phyloP scores from a whole-genome alignment of 1,284 basidiomycete genomes.

The Rhodotorula mucilaginosa region DNA sequence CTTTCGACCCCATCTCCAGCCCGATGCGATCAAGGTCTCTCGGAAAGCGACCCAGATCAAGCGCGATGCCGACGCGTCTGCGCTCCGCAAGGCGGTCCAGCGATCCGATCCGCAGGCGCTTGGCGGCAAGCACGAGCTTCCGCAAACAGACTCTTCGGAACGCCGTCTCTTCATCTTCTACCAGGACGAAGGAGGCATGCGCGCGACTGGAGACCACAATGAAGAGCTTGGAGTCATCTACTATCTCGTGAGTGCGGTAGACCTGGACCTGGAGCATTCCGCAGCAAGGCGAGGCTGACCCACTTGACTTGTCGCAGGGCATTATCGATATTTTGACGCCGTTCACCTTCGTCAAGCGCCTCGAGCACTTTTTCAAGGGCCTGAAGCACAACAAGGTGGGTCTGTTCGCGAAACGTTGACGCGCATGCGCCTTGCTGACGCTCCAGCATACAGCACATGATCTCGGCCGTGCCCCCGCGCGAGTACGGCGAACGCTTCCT shows the following conservation, averaged over 20 bases:
- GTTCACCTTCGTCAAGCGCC: constrained; percentile 72
- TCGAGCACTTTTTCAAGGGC: constrained; percentile 92
- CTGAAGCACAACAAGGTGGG: constrained; percentile 77
- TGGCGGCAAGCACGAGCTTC: constrained; percentile 63
- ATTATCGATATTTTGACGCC: constrained; percentile 94
- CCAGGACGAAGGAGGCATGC: constrained; percentile 91
- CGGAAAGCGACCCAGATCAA: constrained; percentile 62
- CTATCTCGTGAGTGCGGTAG: constrained; percentile 57
- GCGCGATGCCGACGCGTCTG: constrained; percentile 57
- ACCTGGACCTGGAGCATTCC: neutral
- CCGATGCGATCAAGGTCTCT: constrained; percentile 57
- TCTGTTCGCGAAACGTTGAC: neutral
- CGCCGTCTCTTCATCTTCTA: constrained; percentile 88
- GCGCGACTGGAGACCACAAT: constrained; percentile 83
- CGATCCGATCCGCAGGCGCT: constrained; percentile 76
- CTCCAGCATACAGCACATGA: constrained; percentile 69
- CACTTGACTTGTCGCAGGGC: constrained; percentile 55
- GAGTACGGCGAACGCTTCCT: constrained; percentile 87
- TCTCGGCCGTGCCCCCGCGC: constrained; percentile 80
- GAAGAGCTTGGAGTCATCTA: constrained; percentile 75
- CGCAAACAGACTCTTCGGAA: constrained; percentile 65
- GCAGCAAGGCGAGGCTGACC: neutral
- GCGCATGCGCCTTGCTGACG: neutral
- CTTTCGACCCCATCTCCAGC: constrained; percentile 52
- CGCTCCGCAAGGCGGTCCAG: constrained; percentile 79